Percentiles rank a stretch among this genome's conserved stretches.
These are phyloP conservation scores for Plantago elongata DNA, from an alignment of 257 asterid species.

Conservation along the genomic window DNA sequence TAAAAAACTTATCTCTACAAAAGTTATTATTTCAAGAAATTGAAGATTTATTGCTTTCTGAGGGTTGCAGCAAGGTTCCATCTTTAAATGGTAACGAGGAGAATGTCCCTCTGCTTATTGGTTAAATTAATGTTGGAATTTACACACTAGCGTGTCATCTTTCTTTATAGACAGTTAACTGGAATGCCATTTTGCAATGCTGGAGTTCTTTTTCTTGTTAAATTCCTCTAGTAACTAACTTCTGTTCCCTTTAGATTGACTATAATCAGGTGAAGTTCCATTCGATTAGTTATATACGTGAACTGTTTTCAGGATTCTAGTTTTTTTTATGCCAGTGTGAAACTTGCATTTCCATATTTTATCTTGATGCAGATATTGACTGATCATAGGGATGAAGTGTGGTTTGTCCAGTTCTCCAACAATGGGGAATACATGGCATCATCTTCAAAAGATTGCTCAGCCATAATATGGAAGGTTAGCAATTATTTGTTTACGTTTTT, in stretches of 20 bases:
- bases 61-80: too few species aligned
- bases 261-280: too few species aligned
- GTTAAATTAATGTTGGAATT: too few species aligned
- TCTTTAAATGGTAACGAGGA: too few species aligned
- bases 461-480: conserved; percentile 62
- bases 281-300: too few species aligned
- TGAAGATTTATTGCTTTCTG: background rate
- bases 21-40: background rate
- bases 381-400: conserved; percentile 73
- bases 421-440: conserved; percentile 18
- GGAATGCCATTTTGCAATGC: background rate
- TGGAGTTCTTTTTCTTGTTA: background rate
- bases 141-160: too few species aligned
- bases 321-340: conserved; percentile 20
- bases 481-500: conserved; percentile 1
- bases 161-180: background rate
- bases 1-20: background rate
- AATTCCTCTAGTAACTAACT: background rate
- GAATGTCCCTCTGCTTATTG: too few species aligned
- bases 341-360: conserved; percentile 21
- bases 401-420: conserved; percentile 77
- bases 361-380: conserved; percentile 59
- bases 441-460: conserved; percentile 10
- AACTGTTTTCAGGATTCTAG: background rate
- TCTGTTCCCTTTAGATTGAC: background rate